Percentiles rank a stretch among this genome's conserved stretches.
These are phyloP conservation scores for Umbelopsis vinacea DNA, from an alignment of 192 early-diverging fungal species.

Conservation along the genomic window DNA sequence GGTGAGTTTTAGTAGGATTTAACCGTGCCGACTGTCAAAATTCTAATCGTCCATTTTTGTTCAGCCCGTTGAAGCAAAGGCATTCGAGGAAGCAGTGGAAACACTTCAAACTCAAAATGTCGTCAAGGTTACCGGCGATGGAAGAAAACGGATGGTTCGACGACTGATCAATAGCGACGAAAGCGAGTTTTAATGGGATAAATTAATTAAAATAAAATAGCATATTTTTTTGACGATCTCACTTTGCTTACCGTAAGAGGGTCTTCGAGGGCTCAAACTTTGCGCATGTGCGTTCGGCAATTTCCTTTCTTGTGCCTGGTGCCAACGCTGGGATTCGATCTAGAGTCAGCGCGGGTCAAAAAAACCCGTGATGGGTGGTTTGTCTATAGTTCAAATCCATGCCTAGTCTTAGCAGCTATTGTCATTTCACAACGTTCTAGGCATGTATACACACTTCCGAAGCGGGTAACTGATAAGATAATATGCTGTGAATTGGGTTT, in stretches of 20 bases:
- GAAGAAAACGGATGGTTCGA: constrained; percentile 40
- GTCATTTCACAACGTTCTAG: neutral
- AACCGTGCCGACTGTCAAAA: too few species aligned
- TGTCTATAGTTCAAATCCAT: neutral
- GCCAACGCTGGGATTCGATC: too few species aligned
- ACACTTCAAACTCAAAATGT: constrained; percentile 59
- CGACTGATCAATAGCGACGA: constrained; percentile 27
- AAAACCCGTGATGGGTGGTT: neutral
- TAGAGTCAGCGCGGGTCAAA: too few species aligned
- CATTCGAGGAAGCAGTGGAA: constrained; percentile 61
- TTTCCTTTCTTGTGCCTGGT: constrained; percentile 7
- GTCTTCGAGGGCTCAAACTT: neutral
- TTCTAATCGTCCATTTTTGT: neutral
- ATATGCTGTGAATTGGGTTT: neutral
- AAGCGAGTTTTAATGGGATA: constrained; percentile 2
- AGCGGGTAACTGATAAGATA: constrained; percentile 22
- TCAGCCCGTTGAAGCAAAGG: constrained; percentile 49
- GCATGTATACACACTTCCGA: constrained; percentile 7
- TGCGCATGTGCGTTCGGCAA: constrained; percentile 6
- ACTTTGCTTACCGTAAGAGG: constrained; percentile 2
- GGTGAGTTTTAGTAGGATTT: constrained; percentile 35
- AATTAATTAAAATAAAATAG: constrained; percentile 6
- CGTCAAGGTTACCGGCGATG: constrained; percentile 44
- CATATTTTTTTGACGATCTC: too few species aligned
- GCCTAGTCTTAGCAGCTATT: neutral